A percentile compares a stretch with the other conserved stretches of the same genome.
Evolutionary conservation across 1,284 basidiomycete species (phyloP).

Genomic region (Phlebopus sp.): DNA sequence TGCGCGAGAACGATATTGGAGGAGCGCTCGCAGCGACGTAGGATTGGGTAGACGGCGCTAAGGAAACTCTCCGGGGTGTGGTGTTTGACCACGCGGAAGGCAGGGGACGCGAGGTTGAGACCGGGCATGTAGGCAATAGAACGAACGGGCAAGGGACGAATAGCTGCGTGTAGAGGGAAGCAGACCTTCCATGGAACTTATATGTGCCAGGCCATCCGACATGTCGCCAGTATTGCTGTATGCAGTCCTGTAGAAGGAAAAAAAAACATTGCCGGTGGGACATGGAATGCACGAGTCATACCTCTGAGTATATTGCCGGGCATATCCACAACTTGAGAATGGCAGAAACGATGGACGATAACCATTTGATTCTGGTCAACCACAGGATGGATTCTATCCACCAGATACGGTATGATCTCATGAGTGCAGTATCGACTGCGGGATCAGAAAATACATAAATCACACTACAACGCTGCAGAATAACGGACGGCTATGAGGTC

Average conservation of each 20-base stretch:
- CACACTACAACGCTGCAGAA: no score
- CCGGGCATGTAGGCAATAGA: constrained; percentile 20
- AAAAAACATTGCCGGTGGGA: constrained; percentile 12
- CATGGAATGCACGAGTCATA: constrained; percentile 16
- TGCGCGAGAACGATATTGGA: constrained; percentile 53
- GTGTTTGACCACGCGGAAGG: constrained; percentile 43
- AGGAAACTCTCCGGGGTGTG: constrained; percentile 42
- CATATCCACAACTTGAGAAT: not conserved
- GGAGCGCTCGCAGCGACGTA: constrained; percentile 44
- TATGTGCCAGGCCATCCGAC: constrained; percentile 11
- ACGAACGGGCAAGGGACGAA: constrained; percentile 28
- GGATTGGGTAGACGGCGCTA: constrained; percentile 39
- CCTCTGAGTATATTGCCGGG: not conserved
- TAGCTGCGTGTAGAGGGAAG: not conserved
- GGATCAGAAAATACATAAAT: no score
- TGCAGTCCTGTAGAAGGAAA: constrained; percentile 18
- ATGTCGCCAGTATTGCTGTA: constrained; percentile 16
- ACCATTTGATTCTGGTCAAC: not conserved
- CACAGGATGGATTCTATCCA: constrained; percentile 21
- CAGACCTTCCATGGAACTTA: not conserved
- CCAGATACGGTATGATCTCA: constrained; percentile 1
- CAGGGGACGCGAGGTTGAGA: constrained; percentile 22
- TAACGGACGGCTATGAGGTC: no score
- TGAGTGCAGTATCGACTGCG: not conserved
- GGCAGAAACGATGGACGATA: constrained; percentile 1